Evolutionary conservation across 805 yeast genomes (phyloP).

Genomic region (Schwanniomyces occidentalis): DNA sequence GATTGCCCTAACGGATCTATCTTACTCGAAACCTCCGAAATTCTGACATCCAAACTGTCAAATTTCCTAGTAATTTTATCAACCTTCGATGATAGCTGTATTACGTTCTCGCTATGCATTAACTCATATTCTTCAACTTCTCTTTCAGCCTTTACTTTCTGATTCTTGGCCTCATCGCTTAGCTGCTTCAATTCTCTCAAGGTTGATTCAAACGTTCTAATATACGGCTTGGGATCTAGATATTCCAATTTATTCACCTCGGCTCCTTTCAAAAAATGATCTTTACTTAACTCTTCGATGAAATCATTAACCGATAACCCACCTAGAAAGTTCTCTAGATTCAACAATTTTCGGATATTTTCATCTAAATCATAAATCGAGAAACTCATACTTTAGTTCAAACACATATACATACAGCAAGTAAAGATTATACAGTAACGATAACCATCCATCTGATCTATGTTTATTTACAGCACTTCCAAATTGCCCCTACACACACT

Average conservation of each 20-base stretch:
- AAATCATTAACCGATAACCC: slow-evolving; percentile 77
- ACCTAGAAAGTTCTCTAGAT: slow-evolving; percentile 61
- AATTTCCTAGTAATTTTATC: slow-evolving; percentile 49
- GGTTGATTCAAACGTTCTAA: slow-evolving; percentile 88
- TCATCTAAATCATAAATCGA: slow-evolving; percentile 63
- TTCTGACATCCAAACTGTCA: slow-evolving; percentile 49
- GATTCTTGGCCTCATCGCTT: slow-evolving; percentile 52
- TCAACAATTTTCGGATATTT: slow-evolving; percentile 55
- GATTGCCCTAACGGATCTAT: slow-evolving; percentile 72
- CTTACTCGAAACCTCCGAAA: slow-evolving; percentile 55
- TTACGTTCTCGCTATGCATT: slow-evolving; percentile 65
- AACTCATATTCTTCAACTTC: slow-evolving; percentile 63
- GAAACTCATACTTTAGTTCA: slow-evolving; percentile 37
- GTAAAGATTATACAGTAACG: too few relatives aligned
- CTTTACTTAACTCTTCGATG: slow-evolving; percentile 74
- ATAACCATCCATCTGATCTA: too few relatives aligned
- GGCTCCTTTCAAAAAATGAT: slow-evolving; percentile 53
- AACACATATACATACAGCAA: too few relatives aligned
- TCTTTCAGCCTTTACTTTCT: slow-evolving; percentile 51
- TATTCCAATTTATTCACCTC: slow-evolving; percentile 53
- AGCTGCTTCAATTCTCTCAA: slow-evolving; percentile 67
- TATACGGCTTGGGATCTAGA: slow-evolving; percentile 91
- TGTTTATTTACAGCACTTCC: too few relatives aligned
- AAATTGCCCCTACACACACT: too few relatives aligned
- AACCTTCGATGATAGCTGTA: slow-evolving; percentile 52